These are phyloP conservation scores for Trichoderma sp. DNA, from an alignment of 2,329 filamentous ascomycete genomes.

Conservation along the genomic window DNA sequence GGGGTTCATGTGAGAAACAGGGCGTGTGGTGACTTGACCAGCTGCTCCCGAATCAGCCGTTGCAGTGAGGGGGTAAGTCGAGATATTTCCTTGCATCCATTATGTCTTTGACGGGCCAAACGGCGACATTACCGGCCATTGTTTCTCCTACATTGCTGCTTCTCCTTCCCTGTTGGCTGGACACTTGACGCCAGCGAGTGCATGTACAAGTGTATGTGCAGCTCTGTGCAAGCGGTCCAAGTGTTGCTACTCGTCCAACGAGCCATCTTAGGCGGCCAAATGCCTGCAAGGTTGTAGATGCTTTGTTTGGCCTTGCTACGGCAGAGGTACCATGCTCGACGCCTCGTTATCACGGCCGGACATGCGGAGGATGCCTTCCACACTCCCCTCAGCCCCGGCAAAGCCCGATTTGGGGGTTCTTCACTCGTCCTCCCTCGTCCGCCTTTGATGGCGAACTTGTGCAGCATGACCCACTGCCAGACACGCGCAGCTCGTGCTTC, in stretches of 20 bases:
- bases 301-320: background rate
- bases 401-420: background rate
- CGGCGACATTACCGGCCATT: background rate
- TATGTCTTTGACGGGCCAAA: background rate
- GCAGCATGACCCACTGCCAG: conserved; percentile 19
- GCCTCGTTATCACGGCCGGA: conserved; percentile 23
- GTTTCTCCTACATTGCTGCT: background rate
- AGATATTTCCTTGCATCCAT: background rate
- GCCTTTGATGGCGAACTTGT: background rate
- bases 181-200: background rate
- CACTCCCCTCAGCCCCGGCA: conserved; percentile 19
- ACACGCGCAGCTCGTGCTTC: conserved; percentile 8
- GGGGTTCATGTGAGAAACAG: conserved; percentile 10
- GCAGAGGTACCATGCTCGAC: conserved; percentile 13
- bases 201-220: conserved; percentile 19
- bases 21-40: conserved; percentile 13
- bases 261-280: background rate
- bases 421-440: conserved; percentile 1
- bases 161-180: background rate
- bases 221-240: too few relatives aligned
- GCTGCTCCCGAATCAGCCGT: conserved; percentile 23
- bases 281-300: conserved; percentile 18
- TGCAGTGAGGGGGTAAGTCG: conserved; percentile 14
- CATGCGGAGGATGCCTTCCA: conserved; percentile 23
- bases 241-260: too few relatives aligned